Evolutionary conservation across 2,329 filamentous ascomycete genomes (phyloP).

Genomic region (Fragosphaeria purpurea): DNA sequence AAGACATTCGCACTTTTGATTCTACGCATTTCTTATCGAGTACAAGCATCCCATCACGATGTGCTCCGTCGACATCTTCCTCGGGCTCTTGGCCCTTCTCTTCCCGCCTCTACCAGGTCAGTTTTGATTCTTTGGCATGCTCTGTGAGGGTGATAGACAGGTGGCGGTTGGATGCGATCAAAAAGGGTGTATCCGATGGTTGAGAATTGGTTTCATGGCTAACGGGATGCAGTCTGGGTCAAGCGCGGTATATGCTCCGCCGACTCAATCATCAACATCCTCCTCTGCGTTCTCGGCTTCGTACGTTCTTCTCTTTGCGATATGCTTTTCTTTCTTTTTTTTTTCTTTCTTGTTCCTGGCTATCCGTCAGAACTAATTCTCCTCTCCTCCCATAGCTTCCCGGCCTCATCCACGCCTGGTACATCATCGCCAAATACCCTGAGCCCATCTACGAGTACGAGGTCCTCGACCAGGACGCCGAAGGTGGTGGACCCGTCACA

Average conservation of each 20-base stretch:
- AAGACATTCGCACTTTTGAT: too few species aligned
- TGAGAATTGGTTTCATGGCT: too few species aligned
- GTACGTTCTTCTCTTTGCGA: constrained; percentile 23
- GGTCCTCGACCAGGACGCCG: constrained; percentile 44
- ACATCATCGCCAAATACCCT: constrained; percentile 88
- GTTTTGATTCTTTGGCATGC: constrained; percentile 17
- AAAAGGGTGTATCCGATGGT: too few species aligned
- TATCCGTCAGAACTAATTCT: neutral
- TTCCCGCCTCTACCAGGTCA: constrained; percentile 57
- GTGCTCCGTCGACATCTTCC: constrained; percentile 53
- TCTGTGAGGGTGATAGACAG: too few species aligned
- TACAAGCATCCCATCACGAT: constrained; percentile 25
- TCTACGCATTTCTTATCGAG: too few species aligned
- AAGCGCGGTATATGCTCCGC: constrained; percentile 88
- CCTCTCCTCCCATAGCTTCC: constrained; percentile 45
- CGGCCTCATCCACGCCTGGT: constrained; percentile 91
- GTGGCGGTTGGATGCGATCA: too few species aligned
- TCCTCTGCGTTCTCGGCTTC: constrained; percentile 69
- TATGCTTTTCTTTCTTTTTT: neutral
- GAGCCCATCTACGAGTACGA: constrained; percentile 66
- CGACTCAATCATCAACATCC: constrained; percentile 90
- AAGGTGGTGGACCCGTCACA: constrained; percentile 47
- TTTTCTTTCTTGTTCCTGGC: neutral
- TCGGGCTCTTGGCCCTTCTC: constrained; percentile 52
- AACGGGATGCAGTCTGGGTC: constrained; percentile 65